These are phyloP conservation scores for Albugo laibachii DNA, from an alignment of 352 stramenopile species.

Conservation along the genomic window DNA sequence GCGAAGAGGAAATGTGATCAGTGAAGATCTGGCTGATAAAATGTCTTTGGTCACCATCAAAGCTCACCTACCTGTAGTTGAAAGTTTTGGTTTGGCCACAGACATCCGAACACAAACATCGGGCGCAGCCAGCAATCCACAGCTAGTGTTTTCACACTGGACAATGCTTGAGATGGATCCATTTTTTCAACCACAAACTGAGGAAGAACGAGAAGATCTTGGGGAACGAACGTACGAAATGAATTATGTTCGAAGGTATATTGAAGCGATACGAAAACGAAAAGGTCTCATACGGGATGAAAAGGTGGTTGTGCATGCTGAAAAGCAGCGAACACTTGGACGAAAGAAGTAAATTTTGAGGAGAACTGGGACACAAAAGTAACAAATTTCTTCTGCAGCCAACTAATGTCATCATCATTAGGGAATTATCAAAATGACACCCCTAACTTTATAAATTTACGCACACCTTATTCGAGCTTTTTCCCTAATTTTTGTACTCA, in stretches of 20 bases:
- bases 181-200: slow-evolving; percentile 91
- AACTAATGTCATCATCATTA: too few species aligned
- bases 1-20: slow-evolving; percentile 78
- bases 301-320: slow-evolving; percentile 89
- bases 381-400: too few species aligned
- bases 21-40: slow-evolving; percentile 77
- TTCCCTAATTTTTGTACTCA: too few species aligned
- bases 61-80: slow-evolving; percentile 85
- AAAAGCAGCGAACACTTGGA: slow-evolving; percentile 90
- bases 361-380: too few species aligned
- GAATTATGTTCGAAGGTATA: slow-evolving; percentile 88
- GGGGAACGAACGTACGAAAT: slow-evolving; percentile 82
- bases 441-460: too few species aligned
- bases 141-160: slow-evolving; percentile 93
- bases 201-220: slow-evolving; percentile 92
- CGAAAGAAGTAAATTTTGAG: slow-evolving; percentile 49
- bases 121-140: slow-evolving; percentile 87
- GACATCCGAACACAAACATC: slow-evolving; percentile 89
- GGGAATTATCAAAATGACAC: too few species aligned
- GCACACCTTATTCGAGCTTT: too few species aligned
- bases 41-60: slow-evolving; percentile 90
- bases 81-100: slow-evolving; percentile 86
- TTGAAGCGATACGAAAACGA: slow-evolving; percentile 85
- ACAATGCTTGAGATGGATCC: slow-evolving; percentile 85
- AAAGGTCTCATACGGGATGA: slow-evolving; percentile 88